These are phyloP conservation scores for Blattamonas nauphoetae DNA, from an alignment of 78 protist species.

Conservation along the genomic window DNA sequence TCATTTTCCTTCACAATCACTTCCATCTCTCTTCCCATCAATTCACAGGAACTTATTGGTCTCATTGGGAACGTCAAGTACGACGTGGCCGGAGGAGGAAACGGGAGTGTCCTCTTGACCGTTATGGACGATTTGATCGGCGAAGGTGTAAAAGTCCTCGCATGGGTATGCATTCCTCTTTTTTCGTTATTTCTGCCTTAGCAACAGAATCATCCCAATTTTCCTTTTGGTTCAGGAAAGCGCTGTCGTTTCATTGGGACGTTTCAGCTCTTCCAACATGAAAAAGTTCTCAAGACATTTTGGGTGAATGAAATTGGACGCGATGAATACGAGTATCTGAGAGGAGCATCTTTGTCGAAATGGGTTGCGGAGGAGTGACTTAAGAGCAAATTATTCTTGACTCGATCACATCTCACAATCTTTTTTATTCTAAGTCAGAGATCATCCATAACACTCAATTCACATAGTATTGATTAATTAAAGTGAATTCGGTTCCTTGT, in stretches of 20 bases:
- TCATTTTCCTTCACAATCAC: too few species aligned
- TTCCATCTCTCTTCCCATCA: too few species aligned
- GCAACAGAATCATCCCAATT: too few species aligned
- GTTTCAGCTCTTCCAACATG: not conserved
- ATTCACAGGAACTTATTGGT: not conserved
- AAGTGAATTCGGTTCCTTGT: too few species aligned
- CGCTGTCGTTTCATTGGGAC: not conserved
- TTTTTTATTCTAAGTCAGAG: too few species aligned
- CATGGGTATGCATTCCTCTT: conserved; percentile 1
- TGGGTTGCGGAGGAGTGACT: not conserved
- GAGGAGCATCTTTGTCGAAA: not conserved
- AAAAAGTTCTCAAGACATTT: not conserved
- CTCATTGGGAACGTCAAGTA: not conserved
- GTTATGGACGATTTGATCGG: not conserved
- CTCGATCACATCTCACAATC: too few species aligned
- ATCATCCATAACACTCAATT: too few species aligned
- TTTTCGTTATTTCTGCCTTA: too few species aligned
- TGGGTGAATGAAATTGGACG: not conserved
- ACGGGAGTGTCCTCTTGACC: not conserved
- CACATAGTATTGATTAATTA: too few species aligned
- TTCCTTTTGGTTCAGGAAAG: too few species aligned
- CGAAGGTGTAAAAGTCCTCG: not conserved
- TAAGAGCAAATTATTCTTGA: too few species aligned
- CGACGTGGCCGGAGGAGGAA: not conserved
- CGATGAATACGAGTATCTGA: not conserved